Percentiles rank a stretch among this genome's conserved stretches.
phyloP scores from a whole-genome alignment of 2,329 filamentous ascomycete species.

The Acephala macrosclerotiorum region DNA sequence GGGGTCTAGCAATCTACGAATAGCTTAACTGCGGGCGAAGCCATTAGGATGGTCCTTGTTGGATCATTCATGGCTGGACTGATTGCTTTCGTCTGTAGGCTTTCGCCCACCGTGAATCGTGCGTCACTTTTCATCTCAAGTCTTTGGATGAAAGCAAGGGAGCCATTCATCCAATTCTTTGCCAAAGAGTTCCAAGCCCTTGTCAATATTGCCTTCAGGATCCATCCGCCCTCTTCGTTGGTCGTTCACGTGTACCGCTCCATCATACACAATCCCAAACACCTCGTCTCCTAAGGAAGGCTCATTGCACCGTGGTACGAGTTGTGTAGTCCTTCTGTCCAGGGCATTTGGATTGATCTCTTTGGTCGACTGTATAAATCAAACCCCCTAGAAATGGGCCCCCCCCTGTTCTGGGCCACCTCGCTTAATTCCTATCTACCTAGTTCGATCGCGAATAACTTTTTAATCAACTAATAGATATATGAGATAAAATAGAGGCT shows the following conservation, averaged over 20 bases:
- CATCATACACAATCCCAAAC: constrained; percentile 7
- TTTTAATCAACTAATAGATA: too few relatives aligned
- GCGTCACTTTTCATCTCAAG: neutral
- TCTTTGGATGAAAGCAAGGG: constrained; percentile 9
- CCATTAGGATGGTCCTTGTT: constrained; percentile 34
- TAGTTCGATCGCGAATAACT: too few relatives aligned
- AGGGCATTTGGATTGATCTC: neutral
- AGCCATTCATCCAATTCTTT: constrained; percentile 21
- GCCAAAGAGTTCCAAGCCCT: constrained; percentile 16
- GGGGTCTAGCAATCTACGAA: constrained; percentile 35
- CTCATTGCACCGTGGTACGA: constrained; percentile 3
- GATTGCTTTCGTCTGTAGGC: constrained; percentile 21
- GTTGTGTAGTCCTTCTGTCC: constrained; percentile 7
- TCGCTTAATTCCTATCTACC: too few relatives aligned
- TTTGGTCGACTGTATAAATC: constrained; percentile 3
- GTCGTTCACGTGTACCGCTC: constrained; percentile 1
- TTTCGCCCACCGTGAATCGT: too few relatives aligned
- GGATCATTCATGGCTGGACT: constrained; percentile 18
- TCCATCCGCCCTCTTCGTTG: neutral
- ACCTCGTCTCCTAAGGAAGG: neutral
- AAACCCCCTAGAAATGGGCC: too few relatives aligned
- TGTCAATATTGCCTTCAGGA: neutral
- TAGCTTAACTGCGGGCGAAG: constrained; percentile 34
- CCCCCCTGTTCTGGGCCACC: too few relatives aligned
- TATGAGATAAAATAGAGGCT: too few relatives aligned